Evolutionary conservation across 164 flowering plant species (phyloP).

Genomic region (Tetracentron sinense): DNA sequence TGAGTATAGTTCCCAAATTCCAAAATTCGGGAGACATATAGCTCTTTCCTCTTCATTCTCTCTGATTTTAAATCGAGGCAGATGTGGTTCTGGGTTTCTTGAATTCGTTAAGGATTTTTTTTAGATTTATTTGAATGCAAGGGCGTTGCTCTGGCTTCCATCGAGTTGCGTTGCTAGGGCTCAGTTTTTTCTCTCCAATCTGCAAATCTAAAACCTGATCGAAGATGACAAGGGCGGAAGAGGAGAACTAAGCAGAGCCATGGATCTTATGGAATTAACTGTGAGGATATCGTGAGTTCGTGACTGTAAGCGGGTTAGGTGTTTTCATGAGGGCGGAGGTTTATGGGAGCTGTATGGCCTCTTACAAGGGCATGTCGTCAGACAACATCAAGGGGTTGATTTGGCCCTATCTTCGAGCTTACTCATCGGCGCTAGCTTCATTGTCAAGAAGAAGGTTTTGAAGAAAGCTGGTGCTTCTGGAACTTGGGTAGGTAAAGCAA

Average conservation of each 20-base stretch:
- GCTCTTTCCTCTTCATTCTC: too few relatives aligned
- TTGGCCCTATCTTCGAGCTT: constrained; percentile 64
- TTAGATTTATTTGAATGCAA: too few relatives aligned
- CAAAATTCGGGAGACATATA: too few relatives aligned
- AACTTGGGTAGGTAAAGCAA: constrained; percentile 51
- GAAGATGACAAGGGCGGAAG: neutral
- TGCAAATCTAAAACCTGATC: too few relatives aligned
- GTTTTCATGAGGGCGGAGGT: constrained; percentile 20
- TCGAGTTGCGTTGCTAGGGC: too few relatives aligned
- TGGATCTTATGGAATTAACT: constrained; percentile 16
- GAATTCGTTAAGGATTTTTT: too few relatives aligned
- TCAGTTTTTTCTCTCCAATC: too few relatives aligned
- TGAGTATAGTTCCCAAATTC: too few relatives aligned
- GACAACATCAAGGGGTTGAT: constrained; percentile 73
- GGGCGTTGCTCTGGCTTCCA: too few relatives aligned
- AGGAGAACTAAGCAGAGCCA: neutral
- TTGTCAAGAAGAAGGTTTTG: constrained; percentile 77
- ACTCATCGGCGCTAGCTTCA: constrained; percentile 79
- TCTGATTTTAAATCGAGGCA: too few relatives aligned
- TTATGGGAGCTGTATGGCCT: constrained; percentile 30
- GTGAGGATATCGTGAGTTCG: constrained; percentile 4
- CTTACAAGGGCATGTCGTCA: constrained; percentile 68
- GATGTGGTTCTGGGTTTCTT: too few relatives aligned
- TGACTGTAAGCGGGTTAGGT: constrained; percentile 13
- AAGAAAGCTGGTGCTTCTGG: constrained; percentile 79